Percentiles rank a stretch among this genome's conserved stretches.
phyloP scores from a whole-genome alignment of 2,329 filamentous ascomycete genomes.

The Botrytis medusae region DNA sequence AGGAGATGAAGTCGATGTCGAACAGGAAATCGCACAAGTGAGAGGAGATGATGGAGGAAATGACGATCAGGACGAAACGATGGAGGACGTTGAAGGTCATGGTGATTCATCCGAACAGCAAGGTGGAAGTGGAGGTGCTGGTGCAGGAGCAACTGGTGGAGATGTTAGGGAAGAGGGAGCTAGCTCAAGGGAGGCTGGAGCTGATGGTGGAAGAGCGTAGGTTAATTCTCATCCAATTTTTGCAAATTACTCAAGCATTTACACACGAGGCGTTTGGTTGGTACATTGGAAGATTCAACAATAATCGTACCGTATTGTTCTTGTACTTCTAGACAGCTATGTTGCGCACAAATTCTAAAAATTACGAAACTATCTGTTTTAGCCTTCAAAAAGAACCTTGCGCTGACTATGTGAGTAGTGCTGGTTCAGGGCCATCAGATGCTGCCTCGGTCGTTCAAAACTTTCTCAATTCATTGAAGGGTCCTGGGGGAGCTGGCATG shows the following conservation, averaged over 20 bases:
- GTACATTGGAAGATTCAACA: slow-evolving; percentile 28
- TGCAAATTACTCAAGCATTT: slow-evolving; percentile 34
- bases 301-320: slow-evolving; percentile 27
- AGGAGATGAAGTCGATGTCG: slow-evolving; percentile 83
- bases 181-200: slow-evolving; percentile 84
- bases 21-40: slow-evolving; percentile 67
- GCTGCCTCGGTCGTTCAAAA: slow-evolving; percentile 80
- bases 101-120: slow-evolving; percentile 58
- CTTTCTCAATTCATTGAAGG: slow-evolving; percentile 79
- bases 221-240: slow-evolving; percentile 51
- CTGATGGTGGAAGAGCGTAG: slow-evolving; percentile 99
- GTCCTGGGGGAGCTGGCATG: slow-evolving; percentile 43
- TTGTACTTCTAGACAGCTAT: slow-evolving; percentile 41
- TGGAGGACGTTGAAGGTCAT: slow-evolving; percentile 73
- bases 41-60: slow-evolving; percentile 52
- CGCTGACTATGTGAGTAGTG: slow-evolving; percentile 56
- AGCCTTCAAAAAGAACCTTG: slow-evolving; percentile 19
- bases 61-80: slow-evolving; percentile 71
- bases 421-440: slow-evolving; percentile 59
- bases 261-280: slow-evolving; percentile 37
- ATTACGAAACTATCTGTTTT: slow-evolving; percentile 22
- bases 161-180: slow-evolving; percentile 90
- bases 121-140: slow-evolving; percentile 75
- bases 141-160: slow-evolving; percentile 82
- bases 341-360: slow-evolving; percentile 36